These are phyloP conservation scores for Blastobotrys raffinosifermentans DNA, from an alignment of 1,139 yeast genomes.

Conservation along the genomic window DNA sequence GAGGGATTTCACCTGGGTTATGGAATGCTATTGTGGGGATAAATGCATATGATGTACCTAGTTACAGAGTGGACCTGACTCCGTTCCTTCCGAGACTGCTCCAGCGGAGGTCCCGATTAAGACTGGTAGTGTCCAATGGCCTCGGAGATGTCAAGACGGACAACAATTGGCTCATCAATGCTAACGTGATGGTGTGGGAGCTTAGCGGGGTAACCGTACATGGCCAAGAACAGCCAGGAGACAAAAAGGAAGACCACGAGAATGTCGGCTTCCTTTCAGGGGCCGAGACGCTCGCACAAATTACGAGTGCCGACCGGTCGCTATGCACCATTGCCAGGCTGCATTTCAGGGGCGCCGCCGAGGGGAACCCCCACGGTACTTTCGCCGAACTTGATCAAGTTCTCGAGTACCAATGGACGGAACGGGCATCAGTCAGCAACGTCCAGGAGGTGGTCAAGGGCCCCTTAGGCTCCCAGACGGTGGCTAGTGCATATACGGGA, in stretches of 20 bases:
- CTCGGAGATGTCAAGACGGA: conserved; percentile 36
- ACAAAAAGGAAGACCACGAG: background rate
- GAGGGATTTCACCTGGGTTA: conserved; percentile 70
- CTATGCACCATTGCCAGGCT: background rate
- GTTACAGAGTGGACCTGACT: conserved; percentile 60
- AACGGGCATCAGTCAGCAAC: conserved; percentile 11
- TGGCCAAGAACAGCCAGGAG: conserved; percentile 15
- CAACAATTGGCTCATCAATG: conserved; percentile 64
- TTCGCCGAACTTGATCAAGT: too few relatives aligned
- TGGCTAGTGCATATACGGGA: conserved; percentile 13
- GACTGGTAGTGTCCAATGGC: conserved; percentile 50
- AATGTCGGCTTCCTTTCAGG: conserved; percentile 4
- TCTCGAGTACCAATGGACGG: conserved; percentile 15
- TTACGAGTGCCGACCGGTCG: background rate
- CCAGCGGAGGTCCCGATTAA: conserved; percentile 32
- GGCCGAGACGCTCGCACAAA: conserved; percentile 4
- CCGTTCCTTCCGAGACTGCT: conserved; percentile 61
- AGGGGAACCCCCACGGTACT: too few relatives aligned
- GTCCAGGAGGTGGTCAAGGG: conserved; percentile 10
- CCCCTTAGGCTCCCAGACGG: conserved; percentile 13
- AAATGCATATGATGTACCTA: conserved; percentile 65
- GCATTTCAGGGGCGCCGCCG: conserved; percentile 3
- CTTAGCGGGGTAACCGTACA: conserved; percentile 26
- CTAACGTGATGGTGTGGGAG: conserved; percentile 62
- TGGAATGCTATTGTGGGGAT: conserved; percentile 77